Evolutionary conservation across 2,329 filamentous ascomycete species (phyloP).

Genomic region (Epichloe sibirici): DNA sequence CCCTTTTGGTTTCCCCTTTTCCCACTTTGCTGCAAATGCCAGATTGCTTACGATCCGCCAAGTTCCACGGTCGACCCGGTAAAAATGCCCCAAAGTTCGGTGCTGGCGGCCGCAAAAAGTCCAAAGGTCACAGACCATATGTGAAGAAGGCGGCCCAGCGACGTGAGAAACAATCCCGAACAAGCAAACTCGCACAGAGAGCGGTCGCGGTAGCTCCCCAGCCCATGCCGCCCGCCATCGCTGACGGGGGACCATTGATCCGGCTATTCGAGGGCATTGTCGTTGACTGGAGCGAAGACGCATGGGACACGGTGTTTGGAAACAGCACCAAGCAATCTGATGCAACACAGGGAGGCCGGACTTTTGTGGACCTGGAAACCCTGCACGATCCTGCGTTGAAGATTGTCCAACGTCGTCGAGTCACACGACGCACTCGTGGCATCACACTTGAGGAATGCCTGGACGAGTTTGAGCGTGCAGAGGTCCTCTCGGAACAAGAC

Average conservation of each 20-base stretch:
- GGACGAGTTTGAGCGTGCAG: conserved; percentile 86
- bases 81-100: conserved; percentile 15
- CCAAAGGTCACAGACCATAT: conserved; percentile 32
- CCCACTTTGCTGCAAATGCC: background rate
- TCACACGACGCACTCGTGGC: conserved; percentile 44
- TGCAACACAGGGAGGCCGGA: conserved; percentile 46
- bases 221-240: conserved; percentile 25
- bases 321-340: conserved; percentile 19
- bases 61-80: conserved; percentile 10
- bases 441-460: conserved; percentile 83
- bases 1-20: background rate
- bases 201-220: conserved; percentile 19
- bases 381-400: conserved; percentile 53
- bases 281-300: conserved; percentile 68
- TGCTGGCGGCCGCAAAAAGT: conserved; percentile 34
- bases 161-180: conserved; percentile 29
- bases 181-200: conserved; percentile 26
- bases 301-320: conserved; percentile 60
- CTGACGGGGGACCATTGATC: conserved; percentile 53
- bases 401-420: conserved; percentile 50
- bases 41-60: background rate
- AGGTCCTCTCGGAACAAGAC: conserved; percentile 87
- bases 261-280: conserved; percentile 75
- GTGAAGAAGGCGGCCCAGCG: conserved; percentile 38
- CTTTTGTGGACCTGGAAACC: conserved; percentile 40